These are phyloP conservation scores for Megacollybia platyphylla DNA, from an alignment of 1,284 basidiomycete species.

Conservation along the genomic window DNA sequence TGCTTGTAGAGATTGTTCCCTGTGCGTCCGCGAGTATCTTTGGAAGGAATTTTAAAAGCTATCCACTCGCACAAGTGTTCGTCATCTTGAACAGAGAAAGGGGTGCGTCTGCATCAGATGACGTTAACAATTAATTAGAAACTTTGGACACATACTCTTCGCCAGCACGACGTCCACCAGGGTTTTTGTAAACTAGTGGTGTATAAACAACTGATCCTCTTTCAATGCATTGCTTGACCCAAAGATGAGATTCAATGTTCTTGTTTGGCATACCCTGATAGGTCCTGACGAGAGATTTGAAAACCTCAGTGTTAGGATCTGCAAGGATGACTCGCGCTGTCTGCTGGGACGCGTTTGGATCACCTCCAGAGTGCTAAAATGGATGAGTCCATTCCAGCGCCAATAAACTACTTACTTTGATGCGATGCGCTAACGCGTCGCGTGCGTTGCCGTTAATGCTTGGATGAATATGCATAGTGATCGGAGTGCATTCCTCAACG, in stretches of 20 bases:
- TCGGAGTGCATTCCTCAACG: conserved; percentile 42
- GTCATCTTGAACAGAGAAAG: conserved; percentile 65
- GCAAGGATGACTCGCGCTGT: conserved; percentile 63
- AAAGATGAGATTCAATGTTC: conserved; percentile 65
- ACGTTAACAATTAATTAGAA: conserved; percentile 2
- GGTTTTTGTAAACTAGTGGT: conserved; percentile 67
- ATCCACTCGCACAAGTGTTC: conserved; percentile 62
- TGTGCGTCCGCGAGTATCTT: conserved; percentile 63
- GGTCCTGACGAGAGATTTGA: conserved; percentile 53
- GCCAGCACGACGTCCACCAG: conserved; percentile 64
- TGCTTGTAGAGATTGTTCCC: conserved; percentile 66
- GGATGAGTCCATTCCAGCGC: conserved; percentile 1
- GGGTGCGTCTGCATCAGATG: conserved; percentile 40
- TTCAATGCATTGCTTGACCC: conserved; percentile 72
- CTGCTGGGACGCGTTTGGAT: conserved; percentile 51
- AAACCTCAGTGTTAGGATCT: conserved; percentile 62
- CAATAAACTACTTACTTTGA: conserved; percentile 37
- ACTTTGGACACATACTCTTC: conserved; percentile 46
- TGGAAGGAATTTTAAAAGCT: conserved; percentile 66
- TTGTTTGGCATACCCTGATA: conserved; percentile 55
- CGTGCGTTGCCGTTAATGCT: conserved; percentile 62
- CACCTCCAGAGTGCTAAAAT: conserved; percentile 61
- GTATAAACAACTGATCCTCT: conserved; percentile 50
- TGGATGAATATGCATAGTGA: conserved; percentile 64
- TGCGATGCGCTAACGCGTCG: conserved; percentile 45